Evolutionary conservation across 176 grass and related monocot genomes (phyloP).

Genomic region (Thinopyrum elongatum): DNA sequence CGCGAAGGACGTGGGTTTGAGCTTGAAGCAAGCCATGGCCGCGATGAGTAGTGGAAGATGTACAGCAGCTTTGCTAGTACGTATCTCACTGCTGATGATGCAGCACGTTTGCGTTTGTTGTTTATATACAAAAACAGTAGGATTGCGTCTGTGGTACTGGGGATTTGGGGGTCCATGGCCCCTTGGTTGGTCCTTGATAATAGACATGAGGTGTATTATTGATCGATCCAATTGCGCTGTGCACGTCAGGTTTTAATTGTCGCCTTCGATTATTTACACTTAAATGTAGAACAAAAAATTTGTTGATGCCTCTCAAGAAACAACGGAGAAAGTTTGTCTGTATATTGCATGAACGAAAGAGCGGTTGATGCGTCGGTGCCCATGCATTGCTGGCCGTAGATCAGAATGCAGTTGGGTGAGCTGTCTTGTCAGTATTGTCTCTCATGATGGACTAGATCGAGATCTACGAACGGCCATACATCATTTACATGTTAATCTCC

Average conservation of each 20-base stretch:
- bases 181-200: neutral
- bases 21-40: neutral
- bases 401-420: neutral
- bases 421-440: neutral
- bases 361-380: neutral
- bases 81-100: neutral
- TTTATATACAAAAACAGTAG: neutral
- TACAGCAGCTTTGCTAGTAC: neutral
- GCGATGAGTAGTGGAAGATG: neutral
- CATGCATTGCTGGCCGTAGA: neutral
- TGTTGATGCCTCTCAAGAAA: neutral
- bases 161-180: neutral
- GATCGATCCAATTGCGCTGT: neutral
- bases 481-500: no score
- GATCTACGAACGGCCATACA: neutral
- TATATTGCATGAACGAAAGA: neutral
- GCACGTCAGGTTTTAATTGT: neutral
- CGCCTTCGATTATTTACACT: neutral
- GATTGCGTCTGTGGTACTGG: neutral
- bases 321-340: no score
- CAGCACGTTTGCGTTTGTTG: neutral
- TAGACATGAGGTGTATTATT: neutral
- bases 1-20: neutral
- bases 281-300: neutral
- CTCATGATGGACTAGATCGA: neutral